Conservation (phyloP, 2,329 filamentous ascomycete genomes). For the Phialocephala subalpina region DNA sequence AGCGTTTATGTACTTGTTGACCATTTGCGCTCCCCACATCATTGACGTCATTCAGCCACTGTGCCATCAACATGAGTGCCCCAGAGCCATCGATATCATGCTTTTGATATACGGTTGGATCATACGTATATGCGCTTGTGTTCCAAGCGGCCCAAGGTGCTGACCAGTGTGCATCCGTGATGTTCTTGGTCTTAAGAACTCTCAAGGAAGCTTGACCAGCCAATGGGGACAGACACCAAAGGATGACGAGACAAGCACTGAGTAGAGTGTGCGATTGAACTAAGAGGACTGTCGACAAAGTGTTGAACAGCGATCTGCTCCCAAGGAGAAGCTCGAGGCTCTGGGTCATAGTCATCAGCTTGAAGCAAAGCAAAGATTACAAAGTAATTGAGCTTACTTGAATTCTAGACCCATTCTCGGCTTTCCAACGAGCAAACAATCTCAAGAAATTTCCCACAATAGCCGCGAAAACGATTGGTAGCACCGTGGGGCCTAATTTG, state of each 20-base stretch:
- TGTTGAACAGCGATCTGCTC: background rate
- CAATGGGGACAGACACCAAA: slow-evolving; percentile 9
- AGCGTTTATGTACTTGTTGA: too few relatives aligned
- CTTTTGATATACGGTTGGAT: background rate
- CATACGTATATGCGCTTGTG: background rate
- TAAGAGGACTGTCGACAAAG: background rate
- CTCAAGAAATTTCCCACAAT: background rate
- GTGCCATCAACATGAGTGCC: too few relatives aligned
- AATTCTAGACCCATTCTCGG: background rate
- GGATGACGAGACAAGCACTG: background rate
- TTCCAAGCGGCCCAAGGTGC: background rate
- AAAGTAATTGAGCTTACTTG: background rate
- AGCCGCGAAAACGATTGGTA: background rate
- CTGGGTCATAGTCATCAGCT: background rate
- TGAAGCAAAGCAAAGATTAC: background rate
- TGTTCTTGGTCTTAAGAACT: background rate
- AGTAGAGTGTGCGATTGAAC: background rate
- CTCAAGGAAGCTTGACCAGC: slow-evolving; percentile 5
- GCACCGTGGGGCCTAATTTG: background rate
- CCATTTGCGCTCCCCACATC: too few relatives aligned
- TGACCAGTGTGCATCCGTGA: background rate
- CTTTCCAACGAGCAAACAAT: background rate
- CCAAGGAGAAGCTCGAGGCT: background rate
- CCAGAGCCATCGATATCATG: too few relatives aligned
- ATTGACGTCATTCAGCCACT: too few relatives aligned